A percentile compares a stretch with the other conserved stretches of the same genome.
phyloP scores from a whole-genome alignment of 148 eudicot genomes.

The Vaccinium macrocarpon region DNA sequence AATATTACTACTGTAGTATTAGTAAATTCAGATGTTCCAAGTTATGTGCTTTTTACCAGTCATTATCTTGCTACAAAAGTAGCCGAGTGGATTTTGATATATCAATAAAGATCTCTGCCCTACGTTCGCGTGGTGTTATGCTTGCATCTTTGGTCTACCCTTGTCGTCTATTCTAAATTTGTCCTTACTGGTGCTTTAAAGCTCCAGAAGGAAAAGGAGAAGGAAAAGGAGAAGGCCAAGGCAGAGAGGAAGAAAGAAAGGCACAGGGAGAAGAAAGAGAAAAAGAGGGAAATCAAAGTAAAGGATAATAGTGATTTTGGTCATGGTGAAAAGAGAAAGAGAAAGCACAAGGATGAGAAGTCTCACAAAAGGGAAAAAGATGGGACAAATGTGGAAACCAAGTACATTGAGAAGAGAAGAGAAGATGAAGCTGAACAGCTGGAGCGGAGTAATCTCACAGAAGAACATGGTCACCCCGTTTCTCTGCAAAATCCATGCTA shows the following conservation, averaged over 20 bases:
- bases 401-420: background rate
- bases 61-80: constrained; percentile 13
- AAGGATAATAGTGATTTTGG: constrained; percentile 9
- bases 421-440: constrained; percentile 32
- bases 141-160: constrained; percentile 35
- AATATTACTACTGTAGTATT: background rate
- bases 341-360: constrained; percentile 7
- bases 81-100: background rate
- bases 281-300: constrained; percentile 23
- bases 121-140: constrained; percentile 34
- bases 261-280: constrained; percentile 30
- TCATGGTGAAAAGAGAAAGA: constrained; percentile 24
- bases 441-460: constrained; percentile 71
- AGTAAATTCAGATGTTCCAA: background rate
- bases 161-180: constrained; percentile 52
- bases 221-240: constrained; percentile 49
- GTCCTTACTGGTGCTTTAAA: constrained; percentile 79
- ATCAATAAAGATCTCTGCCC: constrained; percentile 17
- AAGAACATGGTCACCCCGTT: constrained; percentile 58
- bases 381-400: constrained; percentile 12
- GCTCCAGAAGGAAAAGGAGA: constrained; percentile 83
- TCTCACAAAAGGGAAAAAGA: constrained; percentile 11
- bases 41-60: constrained; percentile 11
- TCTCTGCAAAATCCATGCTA: constrained; percentile 35
- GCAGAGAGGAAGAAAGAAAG: constrained; percentile 41